Percentiles rank a stretch among this genome's conserved stretches.
These are phyloP conservation scores for Cercospora nicotianae DNA, from an alignment of 2,329 filamentous ascomycete species.

Conservation along the genomic window DNA sequence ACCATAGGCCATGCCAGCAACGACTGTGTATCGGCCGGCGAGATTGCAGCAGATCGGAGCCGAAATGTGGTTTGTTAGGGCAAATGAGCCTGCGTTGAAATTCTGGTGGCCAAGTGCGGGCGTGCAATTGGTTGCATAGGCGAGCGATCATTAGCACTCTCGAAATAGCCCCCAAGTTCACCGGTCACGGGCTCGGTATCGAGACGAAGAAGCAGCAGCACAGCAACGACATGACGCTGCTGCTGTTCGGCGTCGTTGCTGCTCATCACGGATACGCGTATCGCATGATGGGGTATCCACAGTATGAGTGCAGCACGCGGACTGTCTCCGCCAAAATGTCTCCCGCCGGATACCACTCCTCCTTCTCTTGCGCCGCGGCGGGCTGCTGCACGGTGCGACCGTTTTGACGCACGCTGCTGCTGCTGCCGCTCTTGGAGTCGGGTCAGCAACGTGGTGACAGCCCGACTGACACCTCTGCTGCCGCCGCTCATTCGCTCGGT, in stretches of 20 bases:
- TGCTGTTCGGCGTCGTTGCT: neutral
- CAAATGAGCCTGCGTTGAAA: neutral
- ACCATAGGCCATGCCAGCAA: neutral
- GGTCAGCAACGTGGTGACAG: constrained; percentile 7
- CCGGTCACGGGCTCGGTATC: constrained; percentile 7
- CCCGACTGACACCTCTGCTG: constrained; percentile 1
- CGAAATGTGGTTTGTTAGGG: neutral
- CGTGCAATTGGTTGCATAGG: neutral
- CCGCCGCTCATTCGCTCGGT: constrained; percentile 11
- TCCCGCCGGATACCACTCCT: neutral
- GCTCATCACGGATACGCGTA: neutral
- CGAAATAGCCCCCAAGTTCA: constrained; percentile 7
- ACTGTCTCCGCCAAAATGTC: neutral
- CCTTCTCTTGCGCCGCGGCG: neutral
- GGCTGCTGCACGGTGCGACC: neutral
- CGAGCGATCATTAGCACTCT: neutral
- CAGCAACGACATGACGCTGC: neutral
- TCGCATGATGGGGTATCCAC: neutral
- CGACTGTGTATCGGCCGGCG: neutral
- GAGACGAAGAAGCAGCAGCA: neutral
- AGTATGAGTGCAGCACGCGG: neutral
- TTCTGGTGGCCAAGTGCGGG: neutral
- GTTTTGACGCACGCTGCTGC: neutral
- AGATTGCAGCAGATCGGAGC: neutral
- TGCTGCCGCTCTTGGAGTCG: neutral